Base-by-base conservation (phyloP, 2,329 filamentous ascomycete species). In the Trichoderma gracile region DNA sequence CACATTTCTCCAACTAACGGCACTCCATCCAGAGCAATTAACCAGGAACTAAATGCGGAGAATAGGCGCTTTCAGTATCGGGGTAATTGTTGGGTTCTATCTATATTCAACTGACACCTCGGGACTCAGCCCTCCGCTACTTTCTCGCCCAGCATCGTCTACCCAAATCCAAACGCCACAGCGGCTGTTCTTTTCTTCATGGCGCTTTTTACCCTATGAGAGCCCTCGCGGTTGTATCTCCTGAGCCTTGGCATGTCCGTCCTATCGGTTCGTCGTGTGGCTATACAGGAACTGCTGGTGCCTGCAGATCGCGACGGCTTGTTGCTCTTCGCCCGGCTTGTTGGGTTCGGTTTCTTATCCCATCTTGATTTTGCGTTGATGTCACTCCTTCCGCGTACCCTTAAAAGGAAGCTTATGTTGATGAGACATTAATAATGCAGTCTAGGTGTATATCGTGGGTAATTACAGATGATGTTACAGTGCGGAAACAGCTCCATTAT, bases 161-260 rank as follows among this genome's bases (percentile, higher is more conserved):
- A 17, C 12, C 23, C 21, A 40, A 57, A 57, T 23, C 54, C 46
- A 46, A 57, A 46, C 54, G 54, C 54, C 54, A 46, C 33, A 42
- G 54, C 54, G 54, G 25, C n/a, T 46, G 19, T 6, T 23, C n/a
- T 23, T 15, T 47, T 43, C 53, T 17, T 30, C 17, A 47, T 47
- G 27, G 55, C 45, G 25, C 21, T 4, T 7, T 42, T 5, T 6
- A 25, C 9, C 43, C 46, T 30, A n/a, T 45, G 6, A n/a, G 23
- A 9, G 1, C 2, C 2, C 15, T 56, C 12, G 33, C 33, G 8
- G 10, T 19, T 19, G 6, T 2, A 23, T 60, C 23, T 30, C 21
- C 3, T 3, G n/a, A 8, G 12, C 21, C 57, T 45, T 43, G 23
- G 23, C 46, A 30, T 8, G 19, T 33, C 14, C 46, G 17, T 3